Evolutionary conservation across 108 stramenopile species (phyloP), one percentile per base, ranked within the genome.

Genomic region (Cyclotella atomus): DNA sequence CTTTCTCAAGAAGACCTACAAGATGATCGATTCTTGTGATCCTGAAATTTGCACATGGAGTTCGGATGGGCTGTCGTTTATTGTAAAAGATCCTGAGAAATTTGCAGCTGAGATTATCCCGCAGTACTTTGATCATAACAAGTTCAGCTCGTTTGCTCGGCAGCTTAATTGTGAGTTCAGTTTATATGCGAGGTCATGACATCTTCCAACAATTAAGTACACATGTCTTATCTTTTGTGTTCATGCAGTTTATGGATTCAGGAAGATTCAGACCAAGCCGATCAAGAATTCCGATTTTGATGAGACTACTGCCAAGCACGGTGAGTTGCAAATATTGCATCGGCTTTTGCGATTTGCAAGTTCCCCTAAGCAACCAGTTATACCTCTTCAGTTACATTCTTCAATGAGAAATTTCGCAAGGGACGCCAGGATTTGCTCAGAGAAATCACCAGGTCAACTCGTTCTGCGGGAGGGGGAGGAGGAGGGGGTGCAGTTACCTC

Each of bases 61-160:
- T 8, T 23, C 64, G 0, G 91, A 95, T 53, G 94, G 94, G 1
- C 89, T 91, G 16, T 91, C 89, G 82, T 95, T 95, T 68, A 84
- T 89, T 4, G 91, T 95, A 52, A 95, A 95, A 70, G 87, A 95
- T 57, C 89, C 94, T 17, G 77, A 78, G 0, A 6, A 19, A 20
- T 78, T 78, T 55, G 69, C 77, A 1, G 16, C 77, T 33, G 53
- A 43, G 12, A 71, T 91, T 34, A 93, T 93, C 63, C 94, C 94
- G 7, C 89, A 91, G 52, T 95, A 93, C 63, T 95, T 95, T 66
- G 94, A 93, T 67, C 94, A 95, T 77, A 95, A 92, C 80, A 95
- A 76, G 44, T 82, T 77, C 57, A 74, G 56, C 46, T 78, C 77
- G 27, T 78, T 82, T 41, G 76, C 81, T 21, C 36, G 75, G 10